A percentile compares a stretch with the other conserved stretches of the same genome.
These are phyloP conservation scores for Calocybe indica DNA, from an alignment of 768 basidiomycete species.

Conservation along the genomic window DNA sequence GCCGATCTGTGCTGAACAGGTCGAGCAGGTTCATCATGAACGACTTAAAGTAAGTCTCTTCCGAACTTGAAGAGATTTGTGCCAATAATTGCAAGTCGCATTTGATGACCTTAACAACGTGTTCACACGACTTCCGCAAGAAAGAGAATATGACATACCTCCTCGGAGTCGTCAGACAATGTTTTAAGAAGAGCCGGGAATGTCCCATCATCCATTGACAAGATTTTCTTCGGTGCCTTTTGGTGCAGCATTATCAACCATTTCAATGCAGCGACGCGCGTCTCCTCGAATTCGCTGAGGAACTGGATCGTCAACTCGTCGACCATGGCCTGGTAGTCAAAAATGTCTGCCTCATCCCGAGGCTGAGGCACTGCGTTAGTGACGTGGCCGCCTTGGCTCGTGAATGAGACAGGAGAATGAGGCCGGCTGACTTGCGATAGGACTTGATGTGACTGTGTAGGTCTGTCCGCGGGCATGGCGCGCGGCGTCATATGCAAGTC, in stretches of 20 bases:
- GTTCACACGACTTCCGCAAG: not conserved
- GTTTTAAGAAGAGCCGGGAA: slow-evolving; percentile 95
- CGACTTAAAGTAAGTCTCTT: slow-evolving; percentile 90
- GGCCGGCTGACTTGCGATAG: slow-evolving; percentile 44
- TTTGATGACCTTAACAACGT: slow-evolving; percentile 71
- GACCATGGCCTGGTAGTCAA: slow-evolving; percentile 92
- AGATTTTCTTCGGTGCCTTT: slow-evolving; percentile 94
- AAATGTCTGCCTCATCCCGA: slow-evolving; percentile 58
- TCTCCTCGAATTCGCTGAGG: slow-evolving; percentile 94
- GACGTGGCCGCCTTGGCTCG: slow-evolving; percentile 30
- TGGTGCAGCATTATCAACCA: slow-evolving; percentile 99
- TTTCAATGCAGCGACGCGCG: slow-evolving; percentile 89
- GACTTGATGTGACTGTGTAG: slow-evolving; percentile 13
- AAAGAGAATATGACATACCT: slow-evolving; percentile 38
- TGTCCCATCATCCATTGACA: slow-evolving; percentile 94
- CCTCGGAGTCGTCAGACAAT: slow-evolving; percentile 93
- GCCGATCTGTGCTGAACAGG: slow-evolving; percentile 90
- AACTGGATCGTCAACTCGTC: slow-evolving; percentile 92
- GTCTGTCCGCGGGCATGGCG: slow-evolving; percentile 23
- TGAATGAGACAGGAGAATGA: slow-evolving; percentile 55
- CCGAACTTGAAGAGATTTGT: slow-evolving; percentile 93
- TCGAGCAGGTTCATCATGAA: slow-evolving; percentile 96
- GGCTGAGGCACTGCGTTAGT: slow-evolving; percentile 22
- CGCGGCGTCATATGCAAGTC: slow-evolving; percentile 36
- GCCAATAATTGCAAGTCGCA: slow-evolving; percentile 93